A percentile compares a stretch with the other conserved stretches of the same genome.
Evolutionary conservation across 1,284 basidiomycete genomes (phyloP).

Genomic region (Ustilago esculenta): DNA sequence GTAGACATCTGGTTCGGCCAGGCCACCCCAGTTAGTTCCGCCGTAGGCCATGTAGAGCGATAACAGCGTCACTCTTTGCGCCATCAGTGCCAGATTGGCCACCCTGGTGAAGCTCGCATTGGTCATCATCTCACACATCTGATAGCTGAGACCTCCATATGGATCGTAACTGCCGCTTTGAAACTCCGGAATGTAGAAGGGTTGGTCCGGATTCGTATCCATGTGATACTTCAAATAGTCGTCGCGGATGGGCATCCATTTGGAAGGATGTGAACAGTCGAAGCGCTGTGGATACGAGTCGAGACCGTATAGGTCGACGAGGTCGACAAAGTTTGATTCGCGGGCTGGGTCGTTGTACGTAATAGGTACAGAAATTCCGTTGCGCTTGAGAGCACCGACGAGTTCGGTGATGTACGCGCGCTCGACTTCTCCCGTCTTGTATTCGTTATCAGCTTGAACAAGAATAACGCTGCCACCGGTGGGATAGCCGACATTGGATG

Average conservation of each 20-base stretch:
- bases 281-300: conserved; percentile 77
- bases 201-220: conserved; percentile 72
- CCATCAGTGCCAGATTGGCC: conserved; percentile 32
- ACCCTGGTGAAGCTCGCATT: conserved; percentile 44
- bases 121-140: conserved; percentile 39
- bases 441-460: conserved; percentile 59
- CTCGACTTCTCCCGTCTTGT: conserved; percentile 64
- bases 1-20: conserved; percentile 35
- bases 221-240: conserved; percentile 48
- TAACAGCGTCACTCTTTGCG: conserved; percentile 45
- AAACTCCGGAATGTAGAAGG: conserved; percentile 75
- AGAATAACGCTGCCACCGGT: conserved; percentile 48
- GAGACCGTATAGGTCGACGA: conserved; percentile 72
- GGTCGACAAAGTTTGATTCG: conserved; percentile 54
- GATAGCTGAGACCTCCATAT: conserved; percentile 46
- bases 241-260: conserved; percentile 70
- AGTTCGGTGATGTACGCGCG: conserved; percentile 43
- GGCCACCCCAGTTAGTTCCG: conserved; percentile 77
- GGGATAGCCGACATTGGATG: conserved; percentile 4
- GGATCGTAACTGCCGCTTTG: conserved; percentile 65
- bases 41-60: conserved; percentile 76
- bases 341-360: conserved; percentile 51
- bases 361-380: conserved; percentile 47
- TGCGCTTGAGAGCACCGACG: conserved; percentile 31
- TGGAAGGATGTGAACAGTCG: conserved; percentile 75